These are phyloP conservation scores for Cyanidioschyzon merolae DNA, from an alignment of 23 red algal species.

Conservation along the genomic window DNA sequence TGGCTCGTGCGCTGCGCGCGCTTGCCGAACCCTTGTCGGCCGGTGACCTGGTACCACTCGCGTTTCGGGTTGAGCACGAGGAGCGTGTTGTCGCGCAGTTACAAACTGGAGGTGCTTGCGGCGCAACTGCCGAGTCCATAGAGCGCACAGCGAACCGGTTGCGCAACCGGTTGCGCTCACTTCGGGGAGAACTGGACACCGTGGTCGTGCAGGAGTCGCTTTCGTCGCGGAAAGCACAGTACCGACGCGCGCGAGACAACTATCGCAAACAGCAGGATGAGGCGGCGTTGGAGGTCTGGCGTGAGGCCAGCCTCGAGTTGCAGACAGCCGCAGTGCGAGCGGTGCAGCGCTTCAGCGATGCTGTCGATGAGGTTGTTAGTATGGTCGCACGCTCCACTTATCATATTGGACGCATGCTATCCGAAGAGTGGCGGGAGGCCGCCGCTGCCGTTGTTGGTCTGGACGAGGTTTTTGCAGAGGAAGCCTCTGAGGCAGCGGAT, in stretches of 20 bases:
- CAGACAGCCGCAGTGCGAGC: conserved; percentile 2
- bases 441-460: not conserved
- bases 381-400: not conserved
- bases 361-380: not conserved
- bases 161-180: not conserved
- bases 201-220: conserved; percentile 1
- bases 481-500: not conserved
- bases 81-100: conserved; percentile 1
- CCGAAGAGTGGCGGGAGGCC: conserved; percentile 7
- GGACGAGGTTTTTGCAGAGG: not conserved
- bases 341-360: not conserved
- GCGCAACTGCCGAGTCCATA: not conserved
- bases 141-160: not conserved
- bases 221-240: not conserved
- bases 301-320: not conserved
- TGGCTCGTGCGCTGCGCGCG: not conserved
- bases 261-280: not conserved
- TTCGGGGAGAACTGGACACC: conserved; percentile 4
- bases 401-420: not conserved
- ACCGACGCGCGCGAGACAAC: conserved; percentile 2
- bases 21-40: not conserved
- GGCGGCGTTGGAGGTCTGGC: not conserved
- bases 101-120: not conserved
- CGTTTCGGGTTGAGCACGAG: not conserved
- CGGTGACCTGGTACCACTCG: not conserved